phyloP scores from a whole-genome alignment of 2,329 filamentous ascomycete species.

The Alternaria solani region DNA sequence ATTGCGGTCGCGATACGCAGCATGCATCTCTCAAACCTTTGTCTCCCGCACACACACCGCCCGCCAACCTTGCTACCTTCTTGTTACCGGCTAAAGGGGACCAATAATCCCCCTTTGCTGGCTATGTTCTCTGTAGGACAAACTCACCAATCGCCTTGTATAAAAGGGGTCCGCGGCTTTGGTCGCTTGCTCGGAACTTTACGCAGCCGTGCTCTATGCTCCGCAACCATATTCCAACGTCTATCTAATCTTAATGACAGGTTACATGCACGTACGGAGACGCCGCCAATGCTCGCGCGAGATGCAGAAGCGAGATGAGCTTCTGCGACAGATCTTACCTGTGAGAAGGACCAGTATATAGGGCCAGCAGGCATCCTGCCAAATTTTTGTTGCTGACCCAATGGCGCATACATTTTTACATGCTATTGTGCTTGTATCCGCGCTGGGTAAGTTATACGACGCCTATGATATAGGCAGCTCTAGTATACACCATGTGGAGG shows the following conservation, averaged over 20 bases:
- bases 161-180: slow-evolving; percentile 11
- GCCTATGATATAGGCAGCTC: background rate
- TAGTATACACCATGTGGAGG: background rate
- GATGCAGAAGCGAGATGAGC: slow-evolving; percentile 15
- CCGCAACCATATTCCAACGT: slow-evolving; percentile 8
- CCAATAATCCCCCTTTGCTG: slow-evolving; percentile 3
- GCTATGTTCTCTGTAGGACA: background rate
- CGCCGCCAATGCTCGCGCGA: background rate
- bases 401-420: background rate
- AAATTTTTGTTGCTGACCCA: slow-evolving; percentile 17
- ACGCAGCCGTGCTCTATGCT: slow-evolving; percentile 7
- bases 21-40: background rate
- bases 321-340: background rate
- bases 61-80: background rate
- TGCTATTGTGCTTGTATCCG: background rate
- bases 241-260: slow-evolving; percentile 5
- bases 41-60: slow-evolving; percentile 2
- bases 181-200: slow-evolving; percentile 15
- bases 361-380: slow-evolving; percentile 27
- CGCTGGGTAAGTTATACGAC: background rate
- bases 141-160: slow-evolving; percentile 16
- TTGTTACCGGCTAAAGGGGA: slow-evolving; percentile 16
- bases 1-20: slow-evolving; percentile 1
- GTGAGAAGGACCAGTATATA: background rate
- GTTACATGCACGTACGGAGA: slow-evolving; percentile 8